These are phyloP conservation scores for Hypoxylon cercidicola DNA, from an alignment of 495 filamentous ascomycete species.

Conservation along the genomic window DNA sequence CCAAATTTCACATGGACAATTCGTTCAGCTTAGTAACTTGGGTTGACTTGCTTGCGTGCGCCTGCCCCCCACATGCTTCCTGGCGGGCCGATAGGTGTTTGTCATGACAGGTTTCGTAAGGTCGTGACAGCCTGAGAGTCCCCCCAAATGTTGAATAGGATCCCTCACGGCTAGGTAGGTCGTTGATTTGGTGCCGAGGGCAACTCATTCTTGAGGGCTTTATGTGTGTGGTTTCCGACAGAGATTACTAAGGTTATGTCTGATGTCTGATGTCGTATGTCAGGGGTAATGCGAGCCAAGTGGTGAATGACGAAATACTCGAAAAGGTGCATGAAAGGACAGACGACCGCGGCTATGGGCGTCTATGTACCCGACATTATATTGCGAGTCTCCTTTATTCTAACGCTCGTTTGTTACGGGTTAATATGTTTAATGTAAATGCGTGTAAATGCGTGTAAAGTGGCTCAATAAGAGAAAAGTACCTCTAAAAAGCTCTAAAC, in stretches of 20 bases:
- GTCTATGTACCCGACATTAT: too few species aligned
- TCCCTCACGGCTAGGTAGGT: constrained; percentile 12
- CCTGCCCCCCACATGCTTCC: constrained; percentile 1
- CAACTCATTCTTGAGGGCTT: not conserved
- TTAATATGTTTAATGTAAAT: too few species aligned
- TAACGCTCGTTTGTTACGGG: constrained; percentile 17
- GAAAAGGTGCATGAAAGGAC: constrained; percentile 5
- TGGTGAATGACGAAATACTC: constrained; percentile 30
- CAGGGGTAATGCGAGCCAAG: not conserved
- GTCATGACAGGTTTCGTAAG: not conserved
- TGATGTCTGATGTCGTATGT: too few species aligned
- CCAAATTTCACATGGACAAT: constrained; percentile 26
- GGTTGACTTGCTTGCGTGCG: constrained; percentile 4
- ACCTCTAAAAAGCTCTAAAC: constrained; percentile 1
- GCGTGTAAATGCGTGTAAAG: too few species aligned
- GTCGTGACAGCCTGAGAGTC: constrained; percentile 1
- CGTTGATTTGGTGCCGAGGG: constrained; percentile 31
- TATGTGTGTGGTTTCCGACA: constrained; percentile 3
- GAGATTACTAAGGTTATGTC: constrained; percentile 30
- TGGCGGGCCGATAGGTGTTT: constrained; percentile 13
- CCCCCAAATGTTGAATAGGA: constrained; percentile 35
- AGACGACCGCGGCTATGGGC: constrained; percentile 26
- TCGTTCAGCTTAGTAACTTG: constrained; percentile 29
- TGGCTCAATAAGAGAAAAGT: not conserved
- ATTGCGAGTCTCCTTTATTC: not conserved